A percentile compares a stretch with the other conserved stretches of the same genome.
Conservation (phyloP, 2,329 filamentous ascomycete species). For the Aspergillus vadensis region DNA sequence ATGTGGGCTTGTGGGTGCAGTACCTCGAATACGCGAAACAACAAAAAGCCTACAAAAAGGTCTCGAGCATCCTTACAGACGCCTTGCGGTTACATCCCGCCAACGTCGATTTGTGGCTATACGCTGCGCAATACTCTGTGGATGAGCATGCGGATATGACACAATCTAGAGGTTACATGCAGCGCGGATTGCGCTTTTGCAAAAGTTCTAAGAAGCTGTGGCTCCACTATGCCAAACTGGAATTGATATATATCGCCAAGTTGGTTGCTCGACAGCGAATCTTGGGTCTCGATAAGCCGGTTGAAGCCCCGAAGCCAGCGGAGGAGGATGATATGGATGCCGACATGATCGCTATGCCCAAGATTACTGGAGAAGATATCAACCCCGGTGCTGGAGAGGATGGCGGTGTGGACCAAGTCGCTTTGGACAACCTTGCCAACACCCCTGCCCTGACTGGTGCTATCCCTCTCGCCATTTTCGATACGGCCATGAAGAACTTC, state of each 20-base stretch:
- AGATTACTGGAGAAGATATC: slow-evolving; percentile 64
- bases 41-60: slow-evolving; percentile 63
- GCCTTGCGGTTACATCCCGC: slow-evolving; percentile 84
- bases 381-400: slow-evolving; percentile 57
- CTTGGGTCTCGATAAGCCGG: slow-evolving; percentile 58
- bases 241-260: slow-evolving; percentile 88
- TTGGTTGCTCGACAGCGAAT: slow-evolving; percentile 73
- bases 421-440: slow-evolving; percentile 64
- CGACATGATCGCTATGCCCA: slow-evolving; percentile 60
- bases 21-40: slow-evolving; percentile 80
- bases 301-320: slow-evolving; percentile 43
- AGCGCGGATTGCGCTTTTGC: slow-evolving; percentile 88
- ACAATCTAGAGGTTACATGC: slow-evolving; percentile 80
- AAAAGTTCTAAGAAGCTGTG: slow-evolving; percentile 72
- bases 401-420: slow-evolving; percentile 54
- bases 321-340: slow-evolving; percentile 51
- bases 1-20: slow-evolving; percentile 80
- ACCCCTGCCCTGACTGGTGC: slow-evolving; percentile 89
- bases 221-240: slow-evolving; percentile 86
- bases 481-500: slow-evolving; percentile 77
- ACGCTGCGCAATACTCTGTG: slow-evolving; percentile 74
- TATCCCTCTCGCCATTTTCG: slow-evolving; percentile 89
- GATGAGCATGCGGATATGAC: slow-evolving; percentile 85
- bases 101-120: slow-evolving; percentile 80
- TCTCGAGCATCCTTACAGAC: slow-evolving; percentile 62